phyloP scores from a whole-genome alignment of 2,329 filamentous ascomycete species.

The Phialophora macrospora region DNA sequence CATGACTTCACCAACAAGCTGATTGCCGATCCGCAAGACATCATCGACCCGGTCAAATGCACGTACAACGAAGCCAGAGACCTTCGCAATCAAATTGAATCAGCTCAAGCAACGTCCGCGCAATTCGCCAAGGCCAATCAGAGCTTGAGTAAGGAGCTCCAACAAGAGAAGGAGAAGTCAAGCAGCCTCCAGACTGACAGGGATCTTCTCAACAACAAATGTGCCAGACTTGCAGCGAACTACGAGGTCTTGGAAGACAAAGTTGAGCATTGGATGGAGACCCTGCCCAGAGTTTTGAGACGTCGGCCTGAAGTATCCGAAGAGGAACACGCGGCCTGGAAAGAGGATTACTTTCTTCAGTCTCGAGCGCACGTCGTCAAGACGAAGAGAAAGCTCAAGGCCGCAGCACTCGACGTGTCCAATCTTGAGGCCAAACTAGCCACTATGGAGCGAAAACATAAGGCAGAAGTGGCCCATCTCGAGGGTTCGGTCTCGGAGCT shows the following conservation, averaged over 20 bases:
- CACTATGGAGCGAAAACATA: slow-evolving; percentile 3
- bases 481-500: slow-evolving; percentile 1
- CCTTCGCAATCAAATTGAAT: not conserved
- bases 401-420: not conserved
- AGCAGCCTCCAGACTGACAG: slow-evolving; percentile 1
- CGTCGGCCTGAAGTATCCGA: not conserved
- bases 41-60: slow-evolving; percentile 4
- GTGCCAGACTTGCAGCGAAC: slow-evolving; percentile 4
- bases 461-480: slow-evolving; percentile 7
- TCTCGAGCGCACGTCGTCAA: slow-evolving; percentile 4
- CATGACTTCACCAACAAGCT: slow-evolving; percentile 9
- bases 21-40: slow-evolving; percentile 14
- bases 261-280: slow-evolving; percentile 19
- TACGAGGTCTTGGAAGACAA: slow-evolving; percentile 12
- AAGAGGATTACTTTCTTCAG: slow-evolving; percentile 1
- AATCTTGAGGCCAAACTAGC: slow-evolving; percentile 10
- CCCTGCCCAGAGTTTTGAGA: slow-evolving; percentile 3
- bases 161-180: not conserved
- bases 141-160: not conserved
- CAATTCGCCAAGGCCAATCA: slow-evolving; percentile 10
- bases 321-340: not conserved
- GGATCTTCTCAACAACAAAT: slow-evolving; percentile 6
- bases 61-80: slow-evolving; percentile 23
- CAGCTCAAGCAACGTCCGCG: not conserved
- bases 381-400: not conserved